Evolutionary conservation across 2,329 filamentous ascomycete species (phyloP).

Genomic region (Cryoendolithus antarcticus): DNA sequence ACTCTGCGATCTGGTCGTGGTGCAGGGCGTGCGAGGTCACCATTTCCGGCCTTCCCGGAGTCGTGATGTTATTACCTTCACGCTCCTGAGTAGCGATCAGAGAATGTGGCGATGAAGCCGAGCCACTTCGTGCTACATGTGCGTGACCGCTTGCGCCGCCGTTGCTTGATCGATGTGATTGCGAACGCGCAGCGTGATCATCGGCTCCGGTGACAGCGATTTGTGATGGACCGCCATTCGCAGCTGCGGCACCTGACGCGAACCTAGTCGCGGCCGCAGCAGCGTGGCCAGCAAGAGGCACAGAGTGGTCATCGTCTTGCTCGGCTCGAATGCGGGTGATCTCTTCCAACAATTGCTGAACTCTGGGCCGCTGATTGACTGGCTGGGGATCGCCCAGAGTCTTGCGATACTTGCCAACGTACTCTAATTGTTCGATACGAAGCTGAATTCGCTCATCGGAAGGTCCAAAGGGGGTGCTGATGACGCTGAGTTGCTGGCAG

Average conservation of each 20-base stretch:
- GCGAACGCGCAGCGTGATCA: not conserved
- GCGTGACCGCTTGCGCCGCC: not conserved
- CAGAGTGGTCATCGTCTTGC: slow-evolving; percentile 3
- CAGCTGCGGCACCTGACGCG: not conserved
- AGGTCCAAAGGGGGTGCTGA: slow-evolving; percentile 17
- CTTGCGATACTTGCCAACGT: slow-evolving; percentile 16
- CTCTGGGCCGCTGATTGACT: slow-evolving; percentile 9
- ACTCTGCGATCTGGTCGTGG: no score
- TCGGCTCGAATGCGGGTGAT: slow-evolving; percentile 10
- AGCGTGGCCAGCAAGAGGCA: slow-evolving; percentile 4
- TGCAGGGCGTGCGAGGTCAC: no score
- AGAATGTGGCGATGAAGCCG: no score
- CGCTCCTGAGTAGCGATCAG: no score
- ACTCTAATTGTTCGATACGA: slow-evolving; percentile 16
- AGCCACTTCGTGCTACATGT: not conserved
- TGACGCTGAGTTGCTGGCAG: slow-evolving; percentile 11
- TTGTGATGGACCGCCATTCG: not conserved
- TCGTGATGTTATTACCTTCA: no score
- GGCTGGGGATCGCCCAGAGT: slow-evolving; percentile 9
- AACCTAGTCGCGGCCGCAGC: not conserved
- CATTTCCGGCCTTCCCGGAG: no score
- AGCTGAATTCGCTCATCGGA: slow-evolving; percentile 15
- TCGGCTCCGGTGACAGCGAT: not conserved
- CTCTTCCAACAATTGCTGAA: slow-evolving; percentile 10
- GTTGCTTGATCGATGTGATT: not conserved